A percentile compares a stretch with the other conserved stretches of the same genome.
phyloP scores from a whole-genome alignment of 495 filamentous ascomycete genomes.

The Cercophora samala region DNA sequence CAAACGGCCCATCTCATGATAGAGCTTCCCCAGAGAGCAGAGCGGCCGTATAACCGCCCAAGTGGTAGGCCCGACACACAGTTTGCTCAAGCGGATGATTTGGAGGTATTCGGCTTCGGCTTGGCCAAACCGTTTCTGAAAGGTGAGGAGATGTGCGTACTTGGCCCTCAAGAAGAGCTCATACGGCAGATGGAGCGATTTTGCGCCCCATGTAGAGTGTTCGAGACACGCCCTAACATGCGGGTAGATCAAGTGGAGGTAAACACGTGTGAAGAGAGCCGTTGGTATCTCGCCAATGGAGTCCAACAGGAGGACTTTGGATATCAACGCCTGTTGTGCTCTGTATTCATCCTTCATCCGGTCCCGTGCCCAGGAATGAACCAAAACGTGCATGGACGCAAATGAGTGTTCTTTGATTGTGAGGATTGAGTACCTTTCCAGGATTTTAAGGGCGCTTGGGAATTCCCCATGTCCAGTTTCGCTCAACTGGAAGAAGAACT shows the following conservation, averaged over 20 bases:
- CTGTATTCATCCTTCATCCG: not conserved
- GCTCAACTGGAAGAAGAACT: not conserved
- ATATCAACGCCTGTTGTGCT: not conserved
- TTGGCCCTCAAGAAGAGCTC: not conserved
- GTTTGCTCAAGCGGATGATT: not conserved
- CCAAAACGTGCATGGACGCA: not conserved
- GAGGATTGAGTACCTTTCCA: not conserved
- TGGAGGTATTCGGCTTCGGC: not conserved
- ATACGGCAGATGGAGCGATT: not conserved
- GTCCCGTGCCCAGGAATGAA: not conserved
- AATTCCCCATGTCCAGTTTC: not conserved
- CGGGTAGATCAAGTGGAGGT: not conserved
- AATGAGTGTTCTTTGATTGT: not conserved
- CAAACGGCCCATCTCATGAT: conserved; percentile 12
- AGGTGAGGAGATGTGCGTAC: not conserved
- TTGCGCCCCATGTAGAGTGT: not conserved
- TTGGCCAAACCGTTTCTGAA: not conserved
- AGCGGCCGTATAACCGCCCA: not conserved
- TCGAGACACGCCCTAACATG: not conserved
- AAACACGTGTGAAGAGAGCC: not conserved
- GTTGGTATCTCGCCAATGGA: not conserved
- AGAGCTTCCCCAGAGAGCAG: conserved; percentile 6
- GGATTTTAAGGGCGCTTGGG: not conserved
- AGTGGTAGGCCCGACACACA: not conserved
- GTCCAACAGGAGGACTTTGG: not conserved